Evolutionary conservation across 352 stramenopile species (phyloP).

Genomic region (Phytophthora sansomeana): DNA sequence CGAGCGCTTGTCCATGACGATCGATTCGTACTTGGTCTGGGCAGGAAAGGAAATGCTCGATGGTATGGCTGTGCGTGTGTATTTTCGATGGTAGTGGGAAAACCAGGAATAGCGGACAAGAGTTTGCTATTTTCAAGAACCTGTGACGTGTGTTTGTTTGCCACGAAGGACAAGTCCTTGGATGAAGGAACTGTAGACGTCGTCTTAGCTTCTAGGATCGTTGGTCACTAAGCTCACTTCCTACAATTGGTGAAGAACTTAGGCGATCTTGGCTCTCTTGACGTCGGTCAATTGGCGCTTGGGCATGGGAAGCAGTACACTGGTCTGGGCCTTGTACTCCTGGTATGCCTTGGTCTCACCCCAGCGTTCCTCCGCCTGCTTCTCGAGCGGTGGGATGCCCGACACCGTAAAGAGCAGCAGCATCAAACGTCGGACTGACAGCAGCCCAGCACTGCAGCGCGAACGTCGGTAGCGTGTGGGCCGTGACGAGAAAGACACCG

Average conservation of each 20-base stretch:
- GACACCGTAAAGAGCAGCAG: slow-evolving; percentile 78
- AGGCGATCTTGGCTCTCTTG: slow-evolving; percentile 9
- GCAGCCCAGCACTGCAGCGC: slow-evolving; percentile 49
- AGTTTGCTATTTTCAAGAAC: slow-evolving; percentile 18
- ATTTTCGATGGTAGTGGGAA: slow-evolving; percentile 9
- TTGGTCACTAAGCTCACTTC: too few species aligned
- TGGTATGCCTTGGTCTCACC: slow-evolving; percentile 69
- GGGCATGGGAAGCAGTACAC: slow-evolving; percentile 59
- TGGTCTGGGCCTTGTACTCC: slow-evolving; percentile 81
- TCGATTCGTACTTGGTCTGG: slow-evolving; percentile 1
- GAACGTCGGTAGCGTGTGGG: slow-evolving; percentile 50
- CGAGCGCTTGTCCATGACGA: slow-evolving; percentile 36
- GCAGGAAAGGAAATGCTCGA: slow-evolving; percentile 5
- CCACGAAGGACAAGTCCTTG: too few species aligned
- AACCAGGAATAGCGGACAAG: slow-evolving; percentile 18
- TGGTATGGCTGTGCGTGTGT: not conserved
- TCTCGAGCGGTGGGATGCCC: slow-evolving; percentile 83
- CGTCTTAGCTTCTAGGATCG: too few species aligned
- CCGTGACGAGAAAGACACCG: slow-evolving; percentile 61
- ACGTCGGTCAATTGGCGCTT: slow-evolving; percentile 12
- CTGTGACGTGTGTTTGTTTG: not conserved
- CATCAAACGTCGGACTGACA: slow-evolving; percentile 68
- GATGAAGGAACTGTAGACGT: too few species aligned
- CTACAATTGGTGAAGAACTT: not conserved
- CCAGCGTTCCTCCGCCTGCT: slow-evolving; percentile 75